Base-by-base conservation (phyloP, 805 yeast species). In the Candida hispaniensis region DNA sequence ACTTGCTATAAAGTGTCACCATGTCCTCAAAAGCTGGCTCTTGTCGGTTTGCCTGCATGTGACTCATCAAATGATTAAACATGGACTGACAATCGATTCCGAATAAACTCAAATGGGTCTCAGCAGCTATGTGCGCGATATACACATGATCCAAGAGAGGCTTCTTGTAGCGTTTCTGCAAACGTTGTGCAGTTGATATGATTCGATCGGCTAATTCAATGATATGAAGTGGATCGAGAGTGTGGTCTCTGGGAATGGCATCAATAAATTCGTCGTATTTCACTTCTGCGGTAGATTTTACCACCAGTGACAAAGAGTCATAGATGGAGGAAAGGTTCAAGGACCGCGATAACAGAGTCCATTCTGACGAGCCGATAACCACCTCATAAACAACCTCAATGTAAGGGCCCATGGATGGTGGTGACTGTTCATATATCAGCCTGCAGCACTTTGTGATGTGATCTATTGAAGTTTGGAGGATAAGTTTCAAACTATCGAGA, bases 131-230 rank as follows among this genome's bases (percentile, higher is more conserved):
- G 25, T 43, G 44, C 9, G 79, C 55, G 20, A 80, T 67, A 27
- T 64, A 54, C 4, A 79, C 52, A 39, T 61, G 61, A 13, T 73
- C 83, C 26, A 79, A 54, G n/a, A 80, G 54, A 0, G 82, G 77
- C 25, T 56, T 59, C 21, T 68, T 69, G 47, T 75, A 80, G 41
- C 72, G 55, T 41, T 71, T 75, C 43, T 75, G 80, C 16, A 78
- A 50, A 12, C 48, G 47, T 38, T 66, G 59, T 11, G 76, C 68
- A 18, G 64, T 64, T 3, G 55, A 54, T 6, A 73, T 61, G 13
- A 80, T 64, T 22, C 52, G 48, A 29, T 73, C 75, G 0, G 76
- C 71, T 4, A 76, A 60, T 26, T 71, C 66, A 28, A 70, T 61
- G 2, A 79, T 62, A 53, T 78, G 78, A 15, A 63, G 47, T 2